Base-by-base conservation (phyloP, 2,329 filamentous ascomycete genomes). In the Tolypocladium sp. region DNA sequence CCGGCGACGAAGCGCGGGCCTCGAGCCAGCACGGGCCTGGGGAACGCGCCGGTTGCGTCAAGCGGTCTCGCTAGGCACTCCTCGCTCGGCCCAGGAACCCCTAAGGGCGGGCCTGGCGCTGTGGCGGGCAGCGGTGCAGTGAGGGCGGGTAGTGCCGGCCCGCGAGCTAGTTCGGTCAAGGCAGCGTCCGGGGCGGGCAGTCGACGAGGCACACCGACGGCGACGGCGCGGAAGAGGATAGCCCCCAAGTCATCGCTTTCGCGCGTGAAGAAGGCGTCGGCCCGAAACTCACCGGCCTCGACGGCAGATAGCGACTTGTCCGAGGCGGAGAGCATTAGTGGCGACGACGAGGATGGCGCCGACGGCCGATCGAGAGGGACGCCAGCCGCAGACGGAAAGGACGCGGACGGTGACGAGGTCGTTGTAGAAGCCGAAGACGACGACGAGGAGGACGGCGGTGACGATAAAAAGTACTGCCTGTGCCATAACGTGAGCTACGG, bases 401-500 rank as follows among this genome's bases (percentile, higher is more conserved):
- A 75, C 56, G 70, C 68, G 46, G 75, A 79, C 38, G 77, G 79
- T 57, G 79, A 86, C 65, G 85, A 84, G 66, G 70, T 74, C 61
- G 74, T 84, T 65, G 81, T 81, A 35, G 81, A 80, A 59, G 81
- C 76, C 10, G 79, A 85, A 59, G 78, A 65, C 70, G 78, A 65
- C 70, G 78, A 84, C 27, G 86, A 88, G 38, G 88, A 91, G 56
- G 88, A 91, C 59, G 88, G 87, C 49, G 86, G 85, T 58, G 87
- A 88, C 63, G 89, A 92, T 73, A 87, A 89, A 69, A 90, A 91
- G 71, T 94, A 94, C 74, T 94, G 90, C 74, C 80, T 88, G 37
- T 94, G 90, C 72, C 88, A 92, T 71, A 89, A 89, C 66, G 88
- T 92, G 64, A 91, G 88, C 72, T 92, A 90, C 69, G 90, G 90